Evolutionary conservation across 306 rosid species (phyloP).

Genomic region (Herpetospermum pedunculosum): DNA sequence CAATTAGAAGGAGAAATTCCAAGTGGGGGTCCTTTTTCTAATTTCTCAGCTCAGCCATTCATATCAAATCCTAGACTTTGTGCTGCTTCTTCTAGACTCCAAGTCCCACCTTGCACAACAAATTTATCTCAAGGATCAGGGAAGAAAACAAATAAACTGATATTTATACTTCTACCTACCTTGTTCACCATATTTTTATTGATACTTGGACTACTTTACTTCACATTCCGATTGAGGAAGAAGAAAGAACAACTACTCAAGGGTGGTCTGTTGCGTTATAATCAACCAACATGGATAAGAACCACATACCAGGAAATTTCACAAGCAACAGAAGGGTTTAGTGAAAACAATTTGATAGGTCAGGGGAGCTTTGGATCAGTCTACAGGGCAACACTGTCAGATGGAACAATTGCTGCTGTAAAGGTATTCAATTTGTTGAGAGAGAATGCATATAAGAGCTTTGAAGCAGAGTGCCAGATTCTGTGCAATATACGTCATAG

Average conservation of each 20-base stretch:
- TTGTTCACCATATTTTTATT: background rate
- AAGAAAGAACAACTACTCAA: background rate
- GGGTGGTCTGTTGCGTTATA: background rate
- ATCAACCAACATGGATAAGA: slow-evolving; percentile 2
- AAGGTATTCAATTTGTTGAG: slow-evolving; percentile 13
- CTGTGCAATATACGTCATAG: slow-evolving; percentile 11
- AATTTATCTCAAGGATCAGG: background rate
- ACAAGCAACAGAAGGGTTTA: slow-evolving; percentile 7
- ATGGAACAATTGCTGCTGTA: slow-evolving; percentile 9
- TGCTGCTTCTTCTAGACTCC: slow-evolving; percentile 1
- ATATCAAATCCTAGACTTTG: slow-evolving; percentile 17
- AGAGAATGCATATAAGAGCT: background rate
- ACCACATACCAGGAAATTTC: slow-evolving; percentile 12
- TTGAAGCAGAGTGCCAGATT: background rate
- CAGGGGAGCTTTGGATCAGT: slow-evolving; percentile 6
- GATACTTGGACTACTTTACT: background rate
- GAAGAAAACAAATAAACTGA: background rate
- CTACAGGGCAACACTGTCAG: slow-evolving; percentile 6
- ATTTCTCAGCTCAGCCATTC: slow-evolving; percentile 16
- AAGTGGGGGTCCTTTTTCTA: slow-evolving; percentile 7
- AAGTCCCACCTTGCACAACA: slow-evolving; percentile 13
- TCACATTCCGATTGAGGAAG: background rate
- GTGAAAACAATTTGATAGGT: slow-evolving; percentile 6
- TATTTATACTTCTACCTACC: background rate
- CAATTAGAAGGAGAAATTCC: slow-evolving; percentile 19